These are phyloP conservation scores for Selaginella moellendorffii DNA, from an alignment of 75 land plant species.

Conservation along the genomic window DNA sequence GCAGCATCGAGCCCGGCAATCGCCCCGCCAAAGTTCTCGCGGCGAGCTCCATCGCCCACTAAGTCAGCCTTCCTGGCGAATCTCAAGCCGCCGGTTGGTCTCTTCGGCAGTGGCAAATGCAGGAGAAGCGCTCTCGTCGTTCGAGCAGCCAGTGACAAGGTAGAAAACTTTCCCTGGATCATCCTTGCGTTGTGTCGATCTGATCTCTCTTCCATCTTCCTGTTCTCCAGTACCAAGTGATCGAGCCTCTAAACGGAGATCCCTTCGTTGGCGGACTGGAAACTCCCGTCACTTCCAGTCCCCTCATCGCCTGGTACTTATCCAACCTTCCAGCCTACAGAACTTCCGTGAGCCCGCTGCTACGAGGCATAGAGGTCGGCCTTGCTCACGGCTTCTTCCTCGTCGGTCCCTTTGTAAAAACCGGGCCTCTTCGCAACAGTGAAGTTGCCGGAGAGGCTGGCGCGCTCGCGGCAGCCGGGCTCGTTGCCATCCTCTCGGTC, in stretches of 20 bases:
- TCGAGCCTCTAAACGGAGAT: constrained; percentile 8
- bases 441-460: constrained; percentile 48
- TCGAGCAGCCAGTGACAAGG: not conserved
- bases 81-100: not conserved
- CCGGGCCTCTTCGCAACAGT: constrained; percentile 64
- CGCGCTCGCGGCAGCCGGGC: constrained; percentile 75
- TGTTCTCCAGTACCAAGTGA: constrained; percentile 3
- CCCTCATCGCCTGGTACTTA: constrained; percentile 4
- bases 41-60: not conserved
- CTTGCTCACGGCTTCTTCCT: constrained; percentile 6
- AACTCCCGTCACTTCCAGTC: constrained; percentile 5
- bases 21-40: no score
- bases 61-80: not conserved
- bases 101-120: not conserved
- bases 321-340: constrained; percentile 6
- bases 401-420: constrained; percentile 69
- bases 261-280: constrained; percentile 5
- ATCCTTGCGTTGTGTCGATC: not conserved
- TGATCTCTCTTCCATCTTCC: not conserved
- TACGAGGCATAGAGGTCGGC: constrained; percentile 2
- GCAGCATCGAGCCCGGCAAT: not conserved
- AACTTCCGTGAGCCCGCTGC: not conserved
- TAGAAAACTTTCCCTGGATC: not conserved
- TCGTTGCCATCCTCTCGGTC: constrained; percentile 63
- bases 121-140: not conserved